phyloP scores from a whole-genome alignment of 1,284 basidiomycete genomes.

The Ganoderma resinaceum region DNA sequence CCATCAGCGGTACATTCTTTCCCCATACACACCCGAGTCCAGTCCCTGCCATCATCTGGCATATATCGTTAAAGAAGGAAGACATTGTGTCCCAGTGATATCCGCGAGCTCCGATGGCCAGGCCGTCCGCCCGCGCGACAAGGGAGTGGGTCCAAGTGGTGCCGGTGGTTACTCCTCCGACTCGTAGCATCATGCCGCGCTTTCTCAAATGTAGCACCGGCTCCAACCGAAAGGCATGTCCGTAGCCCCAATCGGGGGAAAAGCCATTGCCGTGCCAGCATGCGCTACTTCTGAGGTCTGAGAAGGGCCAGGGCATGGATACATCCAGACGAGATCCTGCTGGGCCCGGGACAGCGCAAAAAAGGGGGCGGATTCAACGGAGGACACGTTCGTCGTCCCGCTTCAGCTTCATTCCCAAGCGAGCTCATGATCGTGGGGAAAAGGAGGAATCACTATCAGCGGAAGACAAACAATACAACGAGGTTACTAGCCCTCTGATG shows the following conservation, averaged over 20 bases:
- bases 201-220: background rate
- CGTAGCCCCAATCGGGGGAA: too few relatives aligned
- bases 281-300: too few relatives aligned
- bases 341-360: too few relatives aligned
- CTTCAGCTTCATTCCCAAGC: background rate
- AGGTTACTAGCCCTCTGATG: background rate
- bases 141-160: background rate
- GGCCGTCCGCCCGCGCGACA: too few relatives aligned
- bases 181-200: background rate
- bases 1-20: too few relatives aligned
- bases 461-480: background rate
- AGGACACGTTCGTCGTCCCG: too few relatives aligned
- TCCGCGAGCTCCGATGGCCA: background rate
- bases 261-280: too few relatives aligned
- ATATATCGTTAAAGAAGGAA: background rate
- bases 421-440: background rate
- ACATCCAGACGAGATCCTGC: too few relatives aligned
- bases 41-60: too few relatives aligned
- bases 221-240: background rate
- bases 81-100: background rate
- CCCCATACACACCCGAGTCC: too few relatives aligned
- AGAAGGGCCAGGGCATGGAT: too few relatives aligned
- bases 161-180: background rate
- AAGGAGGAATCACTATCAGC: background rate
- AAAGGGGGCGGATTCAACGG: too few relatives aligned